phyloP scores from a whole-genome alignment of 2,329 filamentous ascomycete species.

The Fusarium fujikuroi region DNA sequence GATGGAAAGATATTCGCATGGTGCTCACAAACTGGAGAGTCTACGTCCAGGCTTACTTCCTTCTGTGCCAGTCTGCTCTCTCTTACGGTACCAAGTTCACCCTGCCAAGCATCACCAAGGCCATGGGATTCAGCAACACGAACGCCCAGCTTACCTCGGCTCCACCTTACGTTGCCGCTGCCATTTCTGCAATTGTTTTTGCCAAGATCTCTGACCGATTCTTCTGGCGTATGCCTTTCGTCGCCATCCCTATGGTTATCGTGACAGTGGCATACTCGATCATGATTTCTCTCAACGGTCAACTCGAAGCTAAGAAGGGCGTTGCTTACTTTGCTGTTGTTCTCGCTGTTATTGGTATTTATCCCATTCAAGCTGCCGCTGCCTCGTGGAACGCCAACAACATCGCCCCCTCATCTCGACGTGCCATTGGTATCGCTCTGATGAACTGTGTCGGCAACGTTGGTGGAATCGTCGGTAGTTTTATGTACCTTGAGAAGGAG shows the following conservation, averaged over 20 bases:
- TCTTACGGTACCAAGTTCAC: constrained; percentile 45
- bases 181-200: constrained; percentile 69
- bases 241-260: constrained; percentile 33
- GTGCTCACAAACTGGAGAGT: constrained; percentile 47
- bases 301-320: constrained; percentile 32
- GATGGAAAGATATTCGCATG: constrained; percentile 36
- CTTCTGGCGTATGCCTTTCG: constrained; percentile 43
- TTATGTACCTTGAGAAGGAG: constrained; percentile 44
- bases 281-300: constrained; percentile 35
- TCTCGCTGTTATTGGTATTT: constrained; percentile 37
- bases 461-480: constrained; percentile 45
- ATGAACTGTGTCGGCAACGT: constrained; percentile 47
- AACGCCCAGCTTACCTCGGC: constrained; percentile 59
- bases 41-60: constrained; percentile 45
- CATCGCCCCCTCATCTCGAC: constrained; percentile 44
- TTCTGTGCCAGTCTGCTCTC: constrained; percentile 43
- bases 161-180: constrained; percentile 69
- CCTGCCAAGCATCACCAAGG: constrained; percentile 39
- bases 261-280: constrained; percentile 36
- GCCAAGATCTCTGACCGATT: constrained; percentile 76
- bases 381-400: constrained; percentile 43
- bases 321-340: constrained; percentile 36
- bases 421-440: constrained; percentile 46
- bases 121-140: constrained; percentile 44
- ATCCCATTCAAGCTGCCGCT: constrained; percentile 38